phyloP scores from a whole-genome alignment of 148 eudicot genomes.

The Rhododendron mucronatum region DNA sequence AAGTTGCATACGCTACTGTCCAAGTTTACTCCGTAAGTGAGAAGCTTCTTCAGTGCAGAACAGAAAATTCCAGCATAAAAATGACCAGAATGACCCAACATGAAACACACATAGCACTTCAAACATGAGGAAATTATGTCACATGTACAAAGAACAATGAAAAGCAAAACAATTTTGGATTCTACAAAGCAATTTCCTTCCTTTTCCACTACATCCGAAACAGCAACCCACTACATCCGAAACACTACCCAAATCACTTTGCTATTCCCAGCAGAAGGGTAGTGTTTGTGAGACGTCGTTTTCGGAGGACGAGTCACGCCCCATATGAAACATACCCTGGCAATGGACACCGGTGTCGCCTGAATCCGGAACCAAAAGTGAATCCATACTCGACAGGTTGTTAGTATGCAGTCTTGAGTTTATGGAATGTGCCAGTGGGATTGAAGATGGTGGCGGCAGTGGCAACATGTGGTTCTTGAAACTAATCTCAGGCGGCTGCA shows the following conservation, averaged over 20 bases:
- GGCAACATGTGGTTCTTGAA: slow-evolving; percentile 7
- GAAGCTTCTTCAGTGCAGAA: background rate
- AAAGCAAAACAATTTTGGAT: background rate
- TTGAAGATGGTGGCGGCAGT: background rate
- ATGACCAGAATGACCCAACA: background rate
- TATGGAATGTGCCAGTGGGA: slow-evolving; percentile 6
- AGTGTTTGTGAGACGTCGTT: slow-evolving; percentile 18
- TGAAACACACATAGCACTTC: background rate
- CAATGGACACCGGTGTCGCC: slow-evolving; percentile 10
- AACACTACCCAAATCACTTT: too few relatives aligned
- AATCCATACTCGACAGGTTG: slow-evolving; percentile 4
- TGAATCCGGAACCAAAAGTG: slow-evolving; percentile 10
- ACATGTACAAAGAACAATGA: background rate
- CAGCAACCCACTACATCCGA: background rate
- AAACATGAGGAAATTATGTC: background rate
- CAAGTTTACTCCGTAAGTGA: background rate
- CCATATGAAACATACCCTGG: slow-evolving; percentile 9
- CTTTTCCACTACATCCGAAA: background rate
- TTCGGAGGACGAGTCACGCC: slow-evolving; percentile 10
- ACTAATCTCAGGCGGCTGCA: slow-evolving; percentile 9
- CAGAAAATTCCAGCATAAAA: background rate
- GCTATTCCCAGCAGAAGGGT: slow-evolving; percentile 28
- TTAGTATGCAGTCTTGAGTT: background rate
- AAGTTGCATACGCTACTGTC: background rate
- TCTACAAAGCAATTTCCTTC: background rate